Evolutionary conservation across 1,284 basidiomycete genomes (phyloP).

Genomic region (Ceratobasidium sp.): DNA sequence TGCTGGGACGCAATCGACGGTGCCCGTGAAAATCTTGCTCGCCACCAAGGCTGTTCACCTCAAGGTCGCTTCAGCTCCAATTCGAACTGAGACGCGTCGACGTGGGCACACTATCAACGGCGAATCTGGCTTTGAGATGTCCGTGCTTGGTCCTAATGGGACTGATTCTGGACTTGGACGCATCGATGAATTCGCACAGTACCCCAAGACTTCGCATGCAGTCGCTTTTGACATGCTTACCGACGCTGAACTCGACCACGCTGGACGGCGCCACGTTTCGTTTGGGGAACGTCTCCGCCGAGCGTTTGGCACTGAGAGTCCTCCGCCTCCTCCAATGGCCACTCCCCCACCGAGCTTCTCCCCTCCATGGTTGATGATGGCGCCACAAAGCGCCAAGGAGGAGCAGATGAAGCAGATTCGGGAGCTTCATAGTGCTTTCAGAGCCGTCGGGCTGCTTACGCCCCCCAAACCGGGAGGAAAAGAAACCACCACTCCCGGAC

Average conservation of each 20-base stretch:
- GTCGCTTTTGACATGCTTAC: constrained; percentile 48
- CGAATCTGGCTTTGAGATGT: constrained; percentile 28
- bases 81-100: constrained; percentile 32
- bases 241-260: constrained; percentile 46
- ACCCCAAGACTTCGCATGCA: constrained; percentile 37
- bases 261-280: constrained; percentile 43
- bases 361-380: constrained; percentile 50
- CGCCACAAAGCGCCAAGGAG: constrained; percentile 48
- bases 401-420: constrained; percentile 44
- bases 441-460: constrained; percentile 43
- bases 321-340: constrained; percentile 19
- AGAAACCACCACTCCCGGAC: constrained; percentile 8
- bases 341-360: constrained; percentile 44
- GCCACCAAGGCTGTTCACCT: constrained; percentile 49
- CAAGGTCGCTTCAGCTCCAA: constrained; percentile 38
- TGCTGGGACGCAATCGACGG: constrained; percentile 42
- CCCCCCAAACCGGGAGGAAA: constrained; percentile 30
- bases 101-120: constrained; percentile 38
- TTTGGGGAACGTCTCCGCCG: constrained; percentile 48
- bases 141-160: constrained; percentile 10
- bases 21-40: constrained; percentile 45
- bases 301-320: constrained; percentile 46
- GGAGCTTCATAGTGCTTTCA: constrained; percentile 35
- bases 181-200: constrained; percentile 25
- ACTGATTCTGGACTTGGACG: constrained; percentile 24